Conservation (phyloP, 176 grass and related monocot species). For the Puccinellia tenuiflora region DNA sequence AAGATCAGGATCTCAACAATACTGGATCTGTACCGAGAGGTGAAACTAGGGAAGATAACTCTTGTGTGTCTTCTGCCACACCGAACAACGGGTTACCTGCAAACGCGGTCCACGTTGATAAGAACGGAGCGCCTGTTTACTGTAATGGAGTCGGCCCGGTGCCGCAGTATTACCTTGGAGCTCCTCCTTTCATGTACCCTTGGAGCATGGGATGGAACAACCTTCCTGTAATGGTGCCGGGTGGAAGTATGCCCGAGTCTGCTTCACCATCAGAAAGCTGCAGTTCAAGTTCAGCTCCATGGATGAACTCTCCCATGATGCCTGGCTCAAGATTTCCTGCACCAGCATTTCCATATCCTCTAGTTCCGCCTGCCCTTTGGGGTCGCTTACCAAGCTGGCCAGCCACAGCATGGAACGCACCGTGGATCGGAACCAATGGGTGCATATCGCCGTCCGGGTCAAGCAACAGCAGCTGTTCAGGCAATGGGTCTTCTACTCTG, state of each 20-base stretch:
- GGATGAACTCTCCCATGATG: constrained; percentile 54
- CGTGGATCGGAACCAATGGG: constrained; percentile 31
- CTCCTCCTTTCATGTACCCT: constrained; percentile 67
- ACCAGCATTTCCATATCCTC: constrained; percentile 62
- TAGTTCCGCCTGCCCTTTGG: constrained; percentile 74
- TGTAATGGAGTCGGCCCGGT: constrained; percentile 48
- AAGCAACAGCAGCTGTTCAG: constrained; percentile 66
- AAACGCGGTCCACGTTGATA: neutral
- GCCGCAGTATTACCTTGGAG: constrained; percentile 65
- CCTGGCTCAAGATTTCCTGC: constrained; percentile 30
- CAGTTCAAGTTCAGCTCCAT: constrained; percentile 34
- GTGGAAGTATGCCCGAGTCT: constrained; percentile 26
- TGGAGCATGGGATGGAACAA: constrained; percentile 61
- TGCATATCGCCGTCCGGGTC: constrained; percentile 47
- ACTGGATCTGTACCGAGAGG: neutral
- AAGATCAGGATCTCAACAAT: constrained; percentile 45
- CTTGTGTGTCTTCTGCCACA: constrained; percentile 33
- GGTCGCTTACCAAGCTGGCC: constrained; percentile 56
- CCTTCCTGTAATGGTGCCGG: constrained; percentile 38
- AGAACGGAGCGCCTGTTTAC: constrained; percentile 37
- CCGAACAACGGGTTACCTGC: constrained; percentile 33
- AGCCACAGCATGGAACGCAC: constrained; percentile 40
- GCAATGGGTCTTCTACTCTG: constrained; percentile 63
- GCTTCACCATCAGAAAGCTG: constrained; percentile 31
- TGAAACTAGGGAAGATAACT: constrained; percentile 45